Conservation (phyloP, 2,329 filamentous ascomycete species). For the Neurospora crassa region DNA sequence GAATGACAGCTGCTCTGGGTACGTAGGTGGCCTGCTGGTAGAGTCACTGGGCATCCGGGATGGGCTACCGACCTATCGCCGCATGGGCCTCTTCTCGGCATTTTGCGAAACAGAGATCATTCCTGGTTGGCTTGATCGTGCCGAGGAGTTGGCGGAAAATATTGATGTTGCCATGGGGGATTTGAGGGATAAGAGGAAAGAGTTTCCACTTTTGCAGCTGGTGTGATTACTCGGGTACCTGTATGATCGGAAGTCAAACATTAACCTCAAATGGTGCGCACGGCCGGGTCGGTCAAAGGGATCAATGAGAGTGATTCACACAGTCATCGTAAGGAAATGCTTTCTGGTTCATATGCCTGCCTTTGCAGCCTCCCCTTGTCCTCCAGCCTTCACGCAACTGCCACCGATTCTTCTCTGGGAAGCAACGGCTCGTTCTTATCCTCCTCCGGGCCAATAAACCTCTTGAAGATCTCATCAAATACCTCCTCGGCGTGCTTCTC, state of each 20-base stretch:
- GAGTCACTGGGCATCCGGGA: neutral
- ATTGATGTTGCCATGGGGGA: neutral
- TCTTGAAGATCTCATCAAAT: constrained; percentile 25
- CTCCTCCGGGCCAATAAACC: constrained; percentile 12
- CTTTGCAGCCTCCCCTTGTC: neutral
- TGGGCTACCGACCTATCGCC: neutral
- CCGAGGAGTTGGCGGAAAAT: neutral
- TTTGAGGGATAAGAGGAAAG: neutral
- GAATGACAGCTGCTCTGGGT: neutral
- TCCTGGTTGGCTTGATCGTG: neutral
- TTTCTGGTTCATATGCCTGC: neutral
- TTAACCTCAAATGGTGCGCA: too few relatives aligned
- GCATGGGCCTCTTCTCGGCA: neutral
- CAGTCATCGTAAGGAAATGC: neutral
- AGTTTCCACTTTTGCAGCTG: neutral
- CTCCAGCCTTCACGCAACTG: neutral
- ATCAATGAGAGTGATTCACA: neutral
- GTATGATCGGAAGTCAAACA: neutral
- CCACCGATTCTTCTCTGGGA: neutral
- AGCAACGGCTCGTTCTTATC: constrained; percentile 4
- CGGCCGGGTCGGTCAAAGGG: too few relatives aligned
- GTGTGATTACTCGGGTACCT: neutral
- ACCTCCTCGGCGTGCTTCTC: constrained; percentile 33
- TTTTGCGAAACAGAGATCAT: neutral
- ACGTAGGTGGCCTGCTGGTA: neutral